Base-by-base conservation (phyloP, 2,329 filamentous ascomycete genomes). In the Monosporascus sp. region DNA sequence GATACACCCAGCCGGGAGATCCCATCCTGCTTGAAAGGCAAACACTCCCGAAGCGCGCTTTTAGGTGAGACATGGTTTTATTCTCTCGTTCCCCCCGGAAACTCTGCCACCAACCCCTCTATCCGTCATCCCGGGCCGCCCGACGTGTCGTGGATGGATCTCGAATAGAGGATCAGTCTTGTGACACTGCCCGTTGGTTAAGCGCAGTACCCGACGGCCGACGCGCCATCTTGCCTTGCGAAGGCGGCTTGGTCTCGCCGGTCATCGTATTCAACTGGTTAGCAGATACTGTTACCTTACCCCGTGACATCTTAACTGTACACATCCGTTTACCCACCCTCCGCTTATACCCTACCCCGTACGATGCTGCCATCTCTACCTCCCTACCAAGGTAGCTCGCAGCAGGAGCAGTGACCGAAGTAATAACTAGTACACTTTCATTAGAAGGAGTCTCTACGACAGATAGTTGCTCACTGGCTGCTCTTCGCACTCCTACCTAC, bases 41-140 rank as follows among this genome's bases (percentile, higher is more conserved):
- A 46, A 46, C 24, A 31, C 24, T 26, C 43, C 24, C 24, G 22
- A 58, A 56, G 51, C 62, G 57, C 62, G 58, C 63, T 65, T 65
- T 65, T 68, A 69, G 67, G 66, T 69, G 67, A 68, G 66, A 68
- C 65, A 60, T 60, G 60, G 54, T 60, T 64, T 61, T 63, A 55
- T 50, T 61, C 57, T 56, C 48, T 61, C 53, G 46, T 48, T 50
- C 48, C 51, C 52, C 58, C 58, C 61, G 60, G 60, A n/a, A 7
- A 11, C 24, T 31, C 43, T 17, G 43, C 22, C 43, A 17, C 26
- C 43, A 17, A 17, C 60, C 62, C 62, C 57, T 60, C 62, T 64
- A 62, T 65, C 62, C 6, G 22, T 62, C 58, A 35, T 35, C 60
- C 64, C 64, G 57, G 61, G 61, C 56, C 56, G 58, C 55, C 60